Evolutionary conservation across 345 rosid genomes (phyloP), one percentile per base, ranked within the genome.

Genomic region (Passiflora organensis): DNA sequence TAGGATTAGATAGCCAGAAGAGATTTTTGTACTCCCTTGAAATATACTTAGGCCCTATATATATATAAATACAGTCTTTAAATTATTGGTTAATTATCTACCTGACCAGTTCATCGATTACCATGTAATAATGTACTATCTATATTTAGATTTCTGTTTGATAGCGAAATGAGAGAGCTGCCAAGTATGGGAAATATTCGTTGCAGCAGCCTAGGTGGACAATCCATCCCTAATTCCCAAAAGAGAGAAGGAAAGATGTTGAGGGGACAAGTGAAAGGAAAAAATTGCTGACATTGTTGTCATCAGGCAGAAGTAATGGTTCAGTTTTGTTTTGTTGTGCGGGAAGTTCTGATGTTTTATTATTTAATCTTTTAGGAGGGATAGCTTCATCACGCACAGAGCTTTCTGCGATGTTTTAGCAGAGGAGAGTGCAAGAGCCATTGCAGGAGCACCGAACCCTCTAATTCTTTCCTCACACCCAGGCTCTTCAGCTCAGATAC

Each of bases 401-500:
- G 97, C 97, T 11, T 90, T 90, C 59, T 90, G 97, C 67, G 97
- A 90, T 58, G 97, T 95, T 47, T 77, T 90, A 59, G 91, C 94
- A 38, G 97, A 87, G 49, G 86, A 81, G 43, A 75, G 77, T 43
- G 66, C 77, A 36, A 69, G 79, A 62, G 55, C 71, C 12, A 68
- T 77, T 5, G 48, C 71, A 25, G 69, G 38, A 32, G 47, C 60
- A 32, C 53, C 59, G 48, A 67, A 59, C 64, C 75, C 75, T 34
- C 22, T 32, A 49, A 28, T 39, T 14, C 34, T 55, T 1, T 6
- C 52, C n/a, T 16, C 66, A 22, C 65, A 53, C 12, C 38, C 56
- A 15, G 55, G 44, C 28, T 36, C 60, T 13, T 48, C 63, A 20
- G n/a, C n/a, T 25, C 25, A 78, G 48, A 43, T 74, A 32, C 73